Evolutionary conservation across 2,329 filamentous ascomycete species (phyloP).

Genomic region (Fusarium papillatum): DNA sequence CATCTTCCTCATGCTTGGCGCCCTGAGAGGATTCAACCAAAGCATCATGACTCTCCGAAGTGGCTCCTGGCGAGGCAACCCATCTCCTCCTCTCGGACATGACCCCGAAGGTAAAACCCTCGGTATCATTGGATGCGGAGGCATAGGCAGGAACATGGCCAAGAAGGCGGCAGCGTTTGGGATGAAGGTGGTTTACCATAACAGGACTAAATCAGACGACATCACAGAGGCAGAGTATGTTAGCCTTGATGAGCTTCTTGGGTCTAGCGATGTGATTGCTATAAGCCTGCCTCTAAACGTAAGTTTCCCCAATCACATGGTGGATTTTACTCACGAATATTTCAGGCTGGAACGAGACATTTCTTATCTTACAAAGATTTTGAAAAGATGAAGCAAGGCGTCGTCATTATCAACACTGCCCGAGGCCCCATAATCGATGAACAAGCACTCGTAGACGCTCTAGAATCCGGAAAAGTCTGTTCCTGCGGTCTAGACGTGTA

Average conservation of each 20-base stretch:
- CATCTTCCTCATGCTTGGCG: background rate
- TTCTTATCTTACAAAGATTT: background rate
- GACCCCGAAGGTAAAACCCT: background rate
- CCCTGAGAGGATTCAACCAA: background rate
- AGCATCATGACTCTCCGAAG: background rate
- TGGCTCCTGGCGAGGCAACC: background rate
- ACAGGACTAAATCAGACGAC: background rate
- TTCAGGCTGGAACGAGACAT: background rate
- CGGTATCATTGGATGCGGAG: background rate
- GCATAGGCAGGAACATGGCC: background rate
- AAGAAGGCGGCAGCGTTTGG: background rate
- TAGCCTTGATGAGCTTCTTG: background rate
- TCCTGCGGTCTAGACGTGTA: background rate
- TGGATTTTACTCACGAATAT: background rate
- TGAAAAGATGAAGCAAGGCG: background rate
- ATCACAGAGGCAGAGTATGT: background rate
- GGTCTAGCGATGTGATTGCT: background rate
- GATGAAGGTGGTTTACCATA: background rate
- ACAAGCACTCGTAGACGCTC: background rate
- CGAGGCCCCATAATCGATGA: background rate
- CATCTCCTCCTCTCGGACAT: background rate
- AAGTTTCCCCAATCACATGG: background rate
- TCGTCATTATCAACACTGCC: background rate
- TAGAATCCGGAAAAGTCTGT: background rate
- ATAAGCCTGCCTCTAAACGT: background rate